Conservation (phyloP, 805 yeast genomes). For the Tetrapisispora iriomotensis region DNA sequence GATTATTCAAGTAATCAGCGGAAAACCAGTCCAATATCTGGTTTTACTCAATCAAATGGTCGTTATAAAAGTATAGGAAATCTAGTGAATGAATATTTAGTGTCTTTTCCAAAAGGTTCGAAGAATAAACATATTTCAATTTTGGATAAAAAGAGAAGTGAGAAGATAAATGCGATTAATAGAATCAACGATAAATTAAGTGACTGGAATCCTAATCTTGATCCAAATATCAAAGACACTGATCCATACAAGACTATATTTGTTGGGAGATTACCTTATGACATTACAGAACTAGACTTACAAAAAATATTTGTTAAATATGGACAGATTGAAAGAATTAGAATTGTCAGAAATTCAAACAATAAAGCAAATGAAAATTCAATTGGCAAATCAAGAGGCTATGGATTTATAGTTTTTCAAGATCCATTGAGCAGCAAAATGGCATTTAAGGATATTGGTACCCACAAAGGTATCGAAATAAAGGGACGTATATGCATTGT, state of each 20-base stretch:
- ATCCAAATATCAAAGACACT: conserved; percentile 44
- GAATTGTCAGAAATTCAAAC: conserved; percentile 47
- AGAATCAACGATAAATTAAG: conserved; percentile 30
- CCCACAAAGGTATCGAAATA: conserved; percentile 39
- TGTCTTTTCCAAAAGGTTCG: conserved; percentile 22
- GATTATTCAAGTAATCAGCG: conserved; percentile 44
- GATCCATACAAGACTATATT: conserved; percentile 78
- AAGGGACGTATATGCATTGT: conserved; percentile 50
- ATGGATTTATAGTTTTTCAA: conserved; percentile 71
- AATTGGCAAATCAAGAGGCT: conserved; percentile 52
- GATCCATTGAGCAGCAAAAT: conserved; percentile 47
- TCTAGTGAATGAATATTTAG: conserved; percentile 14
- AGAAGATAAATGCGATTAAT: conserved; percentile 16
- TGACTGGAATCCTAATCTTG: conserved; percentile 47
- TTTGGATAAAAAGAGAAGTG: conserved; percentile 15
- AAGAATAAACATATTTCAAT: conserved; percentile 21
- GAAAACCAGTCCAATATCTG: conserved; percentile 37
- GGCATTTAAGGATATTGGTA: conserved; percentile 48
- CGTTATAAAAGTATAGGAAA: background rate
- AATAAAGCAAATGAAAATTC: conserved; percentile 13
- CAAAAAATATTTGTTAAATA: conserved; percentile 49
- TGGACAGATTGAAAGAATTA: conserved; percentile 59
- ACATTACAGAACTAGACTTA: conserved; percentile 56
- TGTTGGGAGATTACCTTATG: conserved; percentile 60
- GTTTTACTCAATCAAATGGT: conserved; percentile 32